A percentile compares a stretch with the other conserved stretches of the same genome.
Evolutionary conservation across 2,329 filamentous ascomycete genomes (phyloP).

Genomic region (Cladosporium velox): DNA sequence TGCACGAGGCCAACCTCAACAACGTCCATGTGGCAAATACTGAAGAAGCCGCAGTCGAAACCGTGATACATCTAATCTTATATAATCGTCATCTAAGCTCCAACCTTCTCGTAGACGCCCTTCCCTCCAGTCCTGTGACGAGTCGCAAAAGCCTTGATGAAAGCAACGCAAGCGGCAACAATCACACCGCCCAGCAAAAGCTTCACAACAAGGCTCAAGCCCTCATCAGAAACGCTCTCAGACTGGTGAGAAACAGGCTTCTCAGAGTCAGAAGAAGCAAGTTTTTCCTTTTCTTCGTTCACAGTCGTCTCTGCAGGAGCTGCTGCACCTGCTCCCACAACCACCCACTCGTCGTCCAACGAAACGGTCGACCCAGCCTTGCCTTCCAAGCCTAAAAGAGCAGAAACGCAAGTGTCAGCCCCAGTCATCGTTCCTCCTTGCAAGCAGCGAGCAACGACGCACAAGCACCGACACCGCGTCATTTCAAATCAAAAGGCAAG

Average conservation of each 20-base stretch:
- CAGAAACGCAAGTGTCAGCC: conserved; percentile 22
- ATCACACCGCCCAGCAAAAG: conserved; percentile 48
- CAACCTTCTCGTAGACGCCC: conserved; percentile 33
- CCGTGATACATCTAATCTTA: conserved; percentile 10
- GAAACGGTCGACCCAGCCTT: conserved; percentile 43
- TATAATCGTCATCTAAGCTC: conserved; percentile 15
- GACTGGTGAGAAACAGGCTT: conserved; percentile 18
- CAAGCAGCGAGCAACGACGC: conserved; percentile 9
- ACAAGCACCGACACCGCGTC: conserved; percentile 26
- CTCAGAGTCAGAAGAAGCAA: conserved; percentile 22
- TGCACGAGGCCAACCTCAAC: not conserved
- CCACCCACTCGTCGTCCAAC: conserved; percentile 41
- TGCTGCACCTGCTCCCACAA: conserved; percentile 16
- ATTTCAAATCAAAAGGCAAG: conserved; percentile 5
- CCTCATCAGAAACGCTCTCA: conserved; percentile 28
- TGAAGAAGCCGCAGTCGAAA: not conserved
- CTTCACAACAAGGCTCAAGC: conserved; percentile 48
- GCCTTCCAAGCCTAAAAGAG: conserved; percentile 47
- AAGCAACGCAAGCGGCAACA: conserved; percentile 42
- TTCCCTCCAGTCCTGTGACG: conserved; percentile 24
- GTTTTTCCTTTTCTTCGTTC: conserved; percentile 24
- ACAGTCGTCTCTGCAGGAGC: conserved; percentile 15
- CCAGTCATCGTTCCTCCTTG: conserved; percentile 17
- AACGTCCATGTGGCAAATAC: not conserved
- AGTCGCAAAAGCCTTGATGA: conserved; percentile 28